Evolutionary conservation across 371 early-diverging fungal genomes (phyloP), one percentile per base, ranked within the genome.

Genomic region (Circinella minor): DNA sequence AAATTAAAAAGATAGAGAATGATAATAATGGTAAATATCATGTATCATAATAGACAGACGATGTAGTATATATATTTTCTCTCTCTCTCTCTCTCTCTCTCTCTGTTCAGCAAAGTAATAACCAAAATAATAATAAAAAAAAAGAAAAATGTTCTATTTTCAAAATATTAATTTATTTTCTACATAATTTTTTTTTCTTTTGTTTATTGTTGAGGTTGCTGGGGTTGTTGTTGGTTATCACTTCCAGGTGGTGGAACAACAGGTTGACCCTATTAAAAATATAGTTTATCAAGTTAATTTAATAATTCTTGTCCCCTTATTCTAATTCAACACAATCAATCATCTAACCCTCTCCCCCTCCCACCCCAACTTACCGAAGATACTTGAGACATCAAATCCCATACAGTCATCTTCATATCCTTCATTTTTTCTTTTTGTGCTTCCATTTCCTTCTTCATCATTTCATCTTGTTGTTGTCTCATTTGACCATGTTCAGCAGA

Each of bases 391-490:
- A 90, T 76, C 76, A 91, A 74, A 61, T 90, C 86, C 91, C 90
- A 90, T 34, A 90, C 77, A 8, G 92, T 90, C 85, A 88, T 83
- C 75, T 90, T 91, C 88, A 89, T 89, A 72, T 89, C 89, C 77
- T 86, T 85, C 78, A 87, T 74, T 72, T 86, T 83, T 61, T 77
- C 75, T 74, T 75, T 82, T 73, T 87, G 85, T 61, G 66, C 77
- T 70, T 86, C 82, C 72, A 84, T 82, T 65, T 88, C 87, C 65
- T 87, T 82, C 74, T 87, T 85, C 77, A 84, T 81, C 69, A 84
- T 73, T 69, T 77, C 73, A 55, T 86, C 84, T 71, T 88, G 86
- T 63, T 81, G 81, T 71, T 88, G 81, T 71, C 84, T 82, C 77
- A 86, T 79, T 43, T 79, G 78, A 64, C 78, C 85, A 55, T 79